Conservation (phyloP, 78 protist genomes). For the Speleostelium caveatum region DNA sequence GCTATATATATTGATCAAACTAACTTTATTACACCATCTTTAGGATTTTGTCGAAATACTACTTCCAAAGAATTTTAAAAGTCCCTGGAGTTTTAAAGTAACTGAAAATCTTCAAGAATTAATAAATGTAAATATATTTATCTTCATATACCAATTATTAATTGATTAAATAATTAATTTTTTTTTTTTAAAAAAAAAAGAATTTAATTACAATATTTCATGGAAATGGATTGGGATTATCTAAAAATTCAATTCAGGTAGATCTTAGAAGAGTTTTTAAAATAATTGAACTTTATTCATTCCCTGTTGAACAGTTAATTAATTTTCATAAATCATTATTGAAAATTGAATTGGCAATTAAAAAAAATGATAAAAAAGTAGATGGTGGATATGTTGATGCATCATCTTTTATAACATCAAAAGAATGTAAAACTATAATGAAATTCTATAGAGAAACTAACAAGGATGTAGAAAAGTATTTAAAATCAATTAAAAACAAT, state of each 20-base stretch:
- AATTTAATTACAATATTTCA: conserved; percentile 19
- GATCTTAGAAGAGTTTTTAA: conserved; percentile 16
- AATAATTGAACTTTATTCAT: conserved; percentile 22
- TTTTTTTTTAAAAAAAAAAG: no score
- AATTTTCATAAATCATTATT: conserved; percentile 27
- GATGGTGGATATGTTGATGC: not conserved
- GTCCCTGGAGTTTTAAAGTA: conserved; percentile 1
- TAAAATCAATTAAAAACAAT: not conserved
- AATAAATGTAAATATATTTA: no score
- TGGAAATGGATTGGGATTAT: conserved; percentile 46
- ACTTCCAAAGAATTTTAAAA: conserved; percentile 14
- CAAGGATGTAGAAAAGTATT: conserved; percentile 5
- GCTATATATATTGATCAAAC: not conserved
- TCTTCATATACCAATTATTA: no score
- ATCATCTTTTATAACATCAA: not conserved
- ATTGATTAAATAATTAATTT: no score
- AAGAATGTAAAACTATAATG: conserved; percentile 1
- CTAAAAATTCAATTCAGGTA: not conserved
- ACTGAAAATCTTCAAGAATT: conserved; percentile 2
- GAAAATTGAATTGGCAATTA: not conserved
- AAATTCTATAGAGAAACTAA: not conserved
- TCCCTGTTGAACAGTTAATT: conserved; percentile 28
- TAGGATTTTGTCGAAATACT: conserved; percentile 25
- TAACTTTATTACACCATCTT: not conserved
- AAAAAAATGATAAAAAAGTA: not conserved